phyloP scores from a whole-genome alignment of 352 stramenopile species.

The Phytopythium helicoides region DNA sequence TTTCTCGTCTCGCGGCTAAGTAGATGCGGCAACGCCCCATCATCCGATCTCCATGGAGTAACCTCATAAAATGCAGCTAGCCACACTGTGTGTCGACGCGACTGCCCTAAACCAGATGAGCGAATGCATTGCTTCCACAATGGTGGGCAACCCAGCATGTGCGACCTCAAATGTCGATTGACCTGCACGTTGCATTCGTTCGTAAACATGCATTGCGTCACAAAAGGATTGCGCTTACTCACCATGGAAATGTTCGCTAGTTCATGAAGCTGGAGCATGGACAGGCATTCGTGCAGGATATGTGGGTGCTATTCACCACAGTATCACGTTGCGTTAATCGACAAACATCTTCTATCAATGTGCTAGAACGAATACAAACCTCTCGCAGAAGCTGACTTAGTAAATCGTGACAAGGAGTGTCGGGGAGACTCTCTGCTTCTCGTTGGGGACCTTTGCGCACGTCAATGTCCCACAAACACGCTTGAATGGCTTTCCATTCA shows the following conservation, averaged over 20 bases:
- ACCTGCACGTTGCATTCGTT: slow-evolving; percentile 15
- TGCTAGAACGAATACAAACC: slow-evolving; percentile 19
- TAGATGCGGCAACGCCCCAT: slow-evolving; percentile 30
- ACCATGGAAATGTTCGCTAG: slow-evolving; percentile 37
- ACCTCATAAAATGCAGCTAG: slow-evolving; percentile 61
- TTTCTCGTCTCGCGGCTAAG: slow-evolving; percentile 35
- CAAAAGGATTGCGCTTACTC: background rate
- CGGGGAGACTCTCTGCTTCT: slow-evolving; percentile 3
- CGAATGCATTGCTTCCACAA: slow-evolving; percentile 79
- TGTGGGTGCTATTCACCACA: too few species aligned
- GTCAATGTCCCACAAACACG: slow-evolving; percentile 62
- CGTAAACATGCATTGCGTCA: too few species aligned
- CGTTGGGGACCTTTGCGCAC: slow-evolving; percentile 2
- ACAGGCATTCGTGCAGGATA: slow-evolving; percentile 40
- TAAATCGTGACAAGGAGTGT: slow-evolving; percentile 5
- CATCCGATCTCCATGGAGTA: slow-evolving; percentile 42
- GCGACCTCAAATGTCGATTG: slow-evolving; percentile 33
- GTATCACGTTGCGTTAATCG: too few species aligned
- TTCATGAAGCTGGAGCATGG: slow-evolving; percentile 46
- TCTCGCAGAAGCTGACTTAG: slow-evolving; percentile 25
- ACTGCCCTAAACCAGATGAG: slow-evolving; percentile 37
- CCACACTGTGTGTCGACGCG: slow-evolving; percentile 59
- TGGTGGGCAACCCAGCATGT: slow-evolving; percentile 42
- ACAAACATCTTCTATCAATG: too few species aligned
- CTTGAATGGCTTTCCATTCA: slow-evolving; percentile 59